Base-by-base conservation (phyloP, 106 monocot genomes). In the Phalaenopsis aphrodite region DNA sequence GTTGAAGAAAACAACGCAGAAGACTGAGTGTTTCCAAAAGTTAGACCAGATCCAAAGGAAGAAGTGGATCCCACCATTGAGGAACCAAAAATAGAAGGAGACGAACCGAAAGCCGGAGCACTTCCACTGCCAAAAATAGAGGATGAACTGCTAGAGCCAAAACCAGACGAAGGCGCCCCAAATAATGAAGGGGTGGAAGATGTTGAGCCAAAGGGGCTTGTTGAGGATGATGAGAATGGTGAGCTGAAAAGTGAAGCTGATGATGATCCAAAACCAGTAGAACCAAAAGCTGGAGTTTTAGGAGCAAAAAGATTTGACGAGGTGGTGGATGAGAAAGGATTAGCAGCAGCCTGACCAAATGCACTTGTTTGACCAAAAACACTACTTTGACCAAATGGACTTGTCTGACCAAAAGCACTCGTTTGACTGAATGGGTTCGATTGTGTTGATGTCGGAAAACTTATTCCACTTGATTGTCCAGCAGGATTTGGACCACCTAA, bases 1-100 rank as follows among this genome's bases (percentile, higher is more conserved):
- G 92, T 73, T 12, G 92, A 84, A 21, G 97, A 94, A 80, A 94
- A 98, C 30, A 94, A 41, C 52, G 92, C 94, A 79, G 94, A 89
- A 38, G 98, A 87, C 47, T 94, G 94, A 83, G 98, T 98, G 79
- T 83, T 85, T 42, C 88, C 90, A 78, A 92, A 94, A 41, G 75
- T 77, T 64, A 87, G 79, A 66, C 89, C 84, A 80, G 86, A 69
- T 52, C 88, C 87, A 88, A 97, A 97, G 30, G 91, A 75, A 72
- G 98, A 76, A 77, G 85, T 87, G 8, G 94, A 77, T 21, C 87
- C 88, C 19, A 79, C 43, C 18, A 80, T n/a, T 41, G 93, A 86
- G 56, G 88, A 80, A 75, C 87, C 87, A 87, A 89, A 89, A 21
- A 81, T 47, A 37, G 91, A 87, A 6, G 85, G 66, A 52, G 93